Evolutionary conservation across 331 rosid genomes (phyloP).

Genomic region (Stylosanthes scabra): DNA sequence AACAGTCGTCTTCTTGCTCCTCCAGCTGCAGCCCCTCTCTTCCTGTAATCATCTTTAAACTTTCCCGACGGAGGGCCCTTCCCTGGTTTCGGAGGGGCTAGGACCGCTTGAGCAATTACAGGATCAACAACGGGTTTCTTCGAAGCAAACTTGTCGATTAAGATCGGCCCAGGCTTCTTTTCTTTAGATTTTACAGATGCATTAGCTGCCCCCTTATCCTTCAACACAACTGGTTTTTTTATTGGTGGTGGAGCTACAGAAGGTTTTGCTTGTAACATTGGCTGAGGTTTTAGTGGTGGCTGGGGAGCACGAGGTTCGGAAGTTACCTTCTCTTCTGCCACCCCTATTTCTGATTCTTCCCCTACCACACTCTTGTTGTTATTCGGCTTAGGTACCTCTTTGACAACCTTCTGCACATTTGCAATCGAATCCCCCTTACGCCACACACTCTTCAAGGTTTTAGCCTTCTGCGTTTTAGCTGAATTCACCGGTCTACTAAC

Average conservation of each 20-base stretch:
- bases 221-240: slow-evolving; percentile 78
- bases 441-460: slow-evolving; percentile 92
- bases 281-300: slow-evolving; percentile 68
- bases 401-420: slow-evolving; percentile 66
- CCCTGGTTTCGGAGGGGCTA: slow-evolving; percentile 82
- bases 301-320: slow-evolving; percentile 54
- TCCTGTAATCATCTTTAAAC: slow-evolving; percentile 78
- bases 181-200: slow-evolving; percentile 53
- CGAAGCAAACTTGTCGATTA: slow-evolving; percentile 88
- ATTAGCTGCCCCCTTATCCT: slow-evolving; percentile 74
- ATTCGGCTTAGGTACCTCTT: slow-evolving; percentile 59
- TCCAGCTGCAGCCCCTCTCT: slow-evolving; percentile 66
- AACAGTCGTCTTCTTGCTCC: slow-evolving; percentile 67
- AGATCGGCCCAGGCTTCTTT: slow-evolving; percentile 66
- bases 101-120: slow-evolving; percentile 67
- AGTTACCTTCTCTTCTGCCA: slow-evolving; percentile 43
- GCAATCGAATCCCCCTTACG: slow-evolving; percentile 90
- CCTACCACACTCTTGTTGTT: slow-evolving; percentile 37
- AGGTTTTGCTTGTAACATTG: slow-evolving; percentile 74
- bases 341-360: slow-evolving; percentile 50
- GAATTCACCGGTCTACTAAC: slow-evolving; percentile 39
- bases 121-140: slow-evolving; percentile 77
- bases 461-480: slow-evolving; percentile 49
- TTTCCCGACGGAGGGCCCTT: slow-evolving; percentile 74
- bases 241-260: slow-evolving; percentile 63